Base-by-base conservation (phyloP, 2,329 filamentous ascomycete species). In the Pestalotiopsis sp. region DNA sequence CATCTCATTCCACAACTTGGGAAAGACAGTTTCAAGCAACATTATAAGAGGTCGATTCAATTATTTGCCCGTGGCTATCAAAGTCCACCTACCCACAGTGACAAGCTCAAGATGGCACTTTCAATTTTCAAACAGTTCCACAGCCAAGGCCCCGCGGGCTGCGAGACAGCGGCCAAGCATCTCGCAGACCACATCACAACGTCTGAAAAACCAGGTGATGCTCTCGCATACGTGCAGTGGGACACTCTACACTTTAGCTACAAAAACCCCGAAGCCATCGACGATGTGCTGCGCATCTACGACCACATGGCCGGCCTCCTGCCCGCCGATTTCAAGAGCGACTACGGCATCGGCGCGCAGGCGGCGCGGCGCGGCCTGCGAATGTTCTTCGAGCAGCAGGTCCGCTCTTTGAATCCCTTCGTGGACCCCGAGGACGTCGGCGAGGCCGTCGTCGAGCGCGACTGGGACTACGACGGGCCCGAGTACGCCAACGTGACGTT, bases 401-500 rank as follows among this genome's bases (percentile, higher is more conserved):
- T 65, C 10, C 26, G 40, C n/a, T n/a, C 63, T 1, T 9, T 65
- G 5, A 30, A 66, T 13, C 35, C 35, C 17, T 48, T 11, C 20
- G 24, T 26, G 26, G 20, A 24, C 22, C 64, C 55, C 35, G 52
- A 30, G n/a, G 64, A 66, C 14, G 30, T 66, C 22, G 64, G 64
- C 52, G 55, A 44, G 52, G n/a, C 14, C n/a, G 5, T 66, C 30
- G 64, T 66, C 7, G 64, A 59, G 55, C 64, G 64, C 52, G 55
- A 66, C 39, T 66, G 64, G 64, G 64, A 59, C 20, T 66, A 30
- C 38, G 55, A 66, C 4, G 65, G 65, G n/a, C 4, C 58, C 39
- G 65, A 66, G 57, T 66, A 66, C 20, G 56, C 65, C 22, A 66
- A 66, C 56, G 17, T n/a, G 26, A 61, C 57, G 6, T 62, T 66